phyloP scores from a whole-genome alignment of 2,329 filamentous ascomycete species.

The Penicillium sp. region DNA sequence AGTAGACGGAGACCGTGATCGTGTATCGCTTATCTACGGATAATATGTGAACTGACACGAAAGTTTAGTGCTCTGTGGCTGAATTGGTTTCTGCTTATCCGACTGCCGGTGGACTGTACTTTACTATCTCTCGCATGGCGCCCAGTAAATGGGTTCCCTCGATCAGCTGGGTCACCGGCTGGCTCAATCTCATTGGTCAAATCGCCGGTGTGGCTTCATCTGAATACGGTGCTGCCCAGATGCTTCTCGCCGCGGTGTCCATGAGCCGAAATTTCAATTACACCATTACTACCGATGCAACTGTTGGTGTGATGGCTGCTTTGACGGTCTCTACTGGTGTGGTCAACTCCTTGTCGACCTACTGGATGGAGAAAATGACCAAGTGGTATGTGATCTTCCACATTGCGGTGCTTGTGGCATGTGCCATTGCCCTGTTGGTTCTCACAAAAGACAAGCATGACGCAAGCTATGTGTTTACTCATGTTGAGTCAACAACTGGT shows the following conservation, averaged over 20 bases:
- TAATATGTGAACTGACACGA: neutral
- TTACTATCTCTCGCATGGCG: constrained; percentile 57
- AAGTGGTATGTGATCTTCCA: constrained; percentile 61
- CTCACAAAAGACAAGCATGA: constrained; percentile 54
- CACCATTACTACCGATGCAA: constrained; percentile 47
- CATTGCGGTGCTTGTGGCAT: constrained; percentile 53
- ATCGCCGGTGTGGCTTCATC: constrained; percentile 57
- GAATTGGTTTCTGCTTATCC: constrained; percentile 61
- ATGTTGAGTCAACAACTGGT: constrained; percentile 53
- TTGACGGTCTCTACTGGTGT: constrained; percentile 54
- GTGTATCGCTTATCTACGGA: neutral
- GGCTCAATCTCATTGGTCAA: constrained; percentile 56
- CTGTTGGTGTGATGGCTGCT: constrained; percentile 58
- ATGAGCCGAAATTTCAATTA: constrained; percentile 53
- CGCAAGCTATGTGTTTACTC: constrained; percentile 57
- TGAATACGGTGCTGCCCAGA: constrained; percentile 59
- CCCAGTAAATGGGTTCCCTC: constrained; percentile 51
- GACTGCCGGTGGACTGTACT: constrained; percentile 58
- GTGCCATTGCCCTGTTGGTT: constrained; percentile 53
- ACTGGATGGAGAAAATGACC: constrained; percentile 61
- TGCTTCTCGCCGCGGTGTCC: constrained; percentile 58
- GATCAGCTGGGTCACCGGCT: constrained; percentile 52
- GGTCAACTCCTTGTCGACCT: constrained; percentile 58
- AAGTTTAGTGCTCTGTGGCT: constrained; percentile 47
- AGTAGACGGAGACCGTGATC: neutral